Base-by-base conservation (phyloP, 169 alveolate species). In the Eimeria falciformis region DNA sequence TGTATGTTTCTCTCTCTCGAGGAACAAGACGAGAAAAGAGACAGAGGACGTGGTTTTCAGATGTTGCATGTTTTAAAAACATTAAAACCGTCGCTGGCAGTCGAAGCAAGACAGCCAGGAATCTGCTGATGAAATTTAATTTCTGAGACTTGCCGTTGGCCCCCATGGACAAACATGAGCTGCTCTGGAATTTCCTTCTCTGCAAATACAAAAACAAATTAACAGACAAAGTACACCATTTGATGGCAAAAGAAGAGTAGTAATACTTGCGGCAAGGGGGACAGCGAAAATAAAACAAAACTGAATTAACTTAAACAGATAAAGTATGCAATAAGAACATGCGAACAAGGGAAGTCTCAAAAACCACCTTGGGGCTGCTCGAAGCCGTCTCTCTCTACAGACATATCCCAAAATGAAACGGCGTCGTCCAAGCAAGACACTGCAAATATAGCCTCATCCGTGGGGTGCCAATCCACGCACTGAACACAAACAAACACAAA, bases 71-170 rank as follows among this genome's bases (percentile, higher is more conserved):
- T 47, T 65, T 92, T 92, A 68, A 92, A 92, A 45, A 84, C 12
- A 78, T 85, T 84, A 58, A 92, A 92, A 18, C 95, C 95, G 53
- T 92, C 95, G 50, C 56, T 6, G n/a, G 95, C 95, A 21, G 95
- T 85, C 23, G 93, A 27, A 37, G 69, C 71, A 3, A 92, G 55
- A 40, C 12, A 50, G 25, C 95, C 95, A 5, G 91, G 91, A 27
- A 92, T 68, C n/a, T 85, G 93, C 14, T 66, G 83, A 68, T 85
- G 93, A 68, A 43, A 92, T 56, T 29, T 50, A 40, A 85, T 45
- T 25, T 91, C 94, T 4, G 81, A 50, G 23, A 91, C 46, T 47
- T 92, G 91, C 71, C 47, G 27, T 46, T 92, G 95, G 37, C 95
- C 95, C 45, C 50, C 23, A 75, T 91, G 94, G 25, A 82, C 62